phyloP scores from a whole-genome alignment of 768 basidiomycete genomes.

The Lentinula sp. region DNA sequence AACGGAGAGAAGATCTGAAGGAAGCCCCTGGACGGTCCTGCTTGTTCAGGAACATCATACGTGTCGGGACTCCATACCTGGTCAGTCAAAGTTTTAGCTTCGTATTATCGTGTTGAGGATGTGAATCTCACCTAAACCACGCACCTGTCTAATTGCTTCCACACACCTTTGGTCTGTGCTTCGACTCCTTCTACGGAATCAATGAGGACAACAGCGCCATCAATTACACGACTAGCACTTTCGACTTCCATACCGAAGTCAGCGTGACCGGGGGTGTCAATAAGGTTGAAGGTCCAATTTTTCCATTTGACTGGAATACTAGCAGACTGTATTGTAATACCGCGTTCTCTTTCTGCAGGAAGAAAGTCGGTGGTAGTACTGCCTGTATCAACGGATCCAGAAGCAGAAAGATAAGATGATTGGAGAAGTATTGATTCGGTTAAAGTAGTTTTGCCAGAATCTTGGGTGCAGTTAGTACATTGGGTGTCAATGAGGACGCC shows the following conservation, averaged over 20 bases:
- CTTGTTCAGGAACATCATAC: slow-evolving; percentile 84
- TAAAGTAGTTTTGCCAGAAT: slow-evolving; percentile 86
- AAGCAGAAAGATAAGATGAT: slow-evolving; percentile 63
- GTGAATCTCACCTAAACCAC: slow-evolving; percentile 25
- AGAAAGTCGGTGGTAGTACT: slow-evolving; percentile 90
- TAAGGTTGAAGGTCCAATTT: slow-evolving; percentile 78
- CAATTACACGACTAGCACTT: slow-evolving; percentile 84
- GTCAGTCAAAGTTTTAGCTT: not conserved
- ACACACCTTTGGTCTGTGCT: slow-evolving; percentile 85
- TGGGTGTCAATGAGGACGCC: not conserved
- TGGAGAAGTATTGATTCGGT: slow-evolving; percentile 82
- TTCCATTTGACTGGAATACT: slow-evolving; percentile 88
- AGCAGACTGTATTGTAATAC: slow-evolving; percentile 89
- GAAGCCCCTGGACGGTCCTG: slow-evolving; percentile 85
- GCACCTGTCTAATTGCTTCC: slow-evolving; percentile 82
- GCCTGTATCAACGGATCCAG: slow-evolving; percentile 84
- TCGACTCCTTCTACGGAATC: slow-evolving; percentile 92
- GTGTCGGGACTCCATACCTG: slow-evolving; percentile 75
- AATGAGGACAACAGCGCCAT: slow-evolving; percentile 83
- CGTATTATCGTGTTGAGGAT: not conserved
- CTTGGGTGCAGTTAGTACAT: slow-evolving; percentile 25
- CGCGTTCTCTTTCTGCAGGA: slow-evolving; percentile 83
- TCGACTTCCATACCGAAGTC: slow-evolving; percentile 98
- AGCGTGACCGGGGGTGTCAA: slow-evolving; percentile 89
- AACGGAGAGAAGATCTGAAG: slow-evolving; percentile 62